These are phyloP conservation scores for Neurospora hispaniola DNA, from an alignment of 495 filamentous ascomycete genomes.

Conservation along the genomic window DNA sequence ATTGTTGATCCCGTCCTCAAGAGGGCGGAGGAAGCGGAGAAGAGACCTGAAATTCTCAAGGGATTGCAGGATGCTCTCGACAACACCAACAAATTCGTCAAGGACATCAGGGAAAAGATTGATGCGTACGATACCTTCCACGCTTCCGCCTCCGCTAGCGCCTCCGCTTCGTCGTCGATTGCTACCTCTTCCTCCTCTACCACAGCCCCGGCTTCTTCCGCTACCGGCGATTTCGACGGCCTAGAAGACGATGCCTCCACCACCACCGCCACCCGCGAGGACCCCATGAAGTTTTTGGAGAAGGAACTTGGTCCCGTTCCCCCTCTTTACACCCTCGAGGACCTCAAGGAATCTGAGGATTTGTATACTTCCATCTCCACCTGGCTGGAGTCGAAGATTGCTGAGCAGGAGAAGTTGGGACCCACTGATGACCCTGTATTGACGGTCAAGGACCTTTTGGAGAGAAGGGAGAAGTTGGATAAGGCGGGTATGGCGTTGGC, in stretches of 20 bases:
- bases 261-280: constrained; percentile 23
- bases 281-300: constrained; percentile 27
- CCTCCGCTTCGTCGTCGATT: constrained; percentile 17
- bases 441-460: constrained; percentile 51
- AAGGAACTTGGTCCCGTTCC: constrained; percentile 35
- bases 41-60: constrained; percentile 55
- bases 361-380: constrained; percentile 33
- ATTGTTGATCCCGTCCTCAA: constrained; percentile 59
- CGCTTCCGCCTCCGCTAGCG: constrained; percentile 30
- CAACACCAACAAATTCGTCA: constrained; percentile 39
- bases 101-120: constrained; percentile 40
- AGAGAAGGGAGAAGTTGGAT: constrained; percentile 51
- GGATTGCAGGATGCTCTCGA: constrained; percentile 51
- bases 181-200: constrained; percentile 17
- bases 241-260: constrained; percentile 48
- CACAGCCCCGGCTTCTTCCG: constrained; percentile 20
- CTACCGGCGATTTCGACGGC: constrained; percentile 46
- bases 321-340: constrained; percentile 48
- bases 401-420: constrained; percentile 54
- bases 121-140: constrained; percentile 37
- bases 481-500: constrained; percentile 58
- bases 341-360: constrained; percentile 46
- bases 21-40: constrained; percentile 54
- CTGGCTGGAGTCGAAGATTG: constrained; percentile 65
- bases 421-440: constrained; percentile 62